These are phyloP conservation scores for Colletotrichum filicis DNA, from an alignment of 2,329 filamentous ascomycete species.

Conservation along the genomic window DNA sequence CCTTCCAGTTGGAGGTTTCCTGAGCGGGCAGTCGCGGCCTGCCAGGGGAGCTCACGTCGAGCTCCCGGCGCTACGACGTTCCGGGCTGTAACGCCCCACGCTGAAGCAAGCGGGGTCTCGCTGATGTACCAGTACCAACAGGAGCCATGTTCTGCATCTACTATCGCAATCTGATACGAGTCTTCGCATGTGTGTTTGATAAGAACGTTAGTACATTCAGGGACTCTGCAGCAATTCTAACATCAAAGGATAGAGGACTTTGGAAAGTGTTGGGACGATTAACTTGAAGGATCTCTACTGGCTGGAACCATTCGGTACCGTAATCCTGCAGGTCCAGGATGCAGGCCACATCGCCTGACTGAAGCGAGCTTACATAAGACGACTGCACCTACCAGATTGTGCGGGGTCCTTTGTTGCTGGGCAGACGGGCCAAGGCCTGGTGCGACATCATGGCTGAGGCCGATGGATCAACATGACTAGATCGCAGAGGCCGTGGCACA, in stretches of 20 bases:
- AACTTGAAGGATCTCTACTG: not conserved
- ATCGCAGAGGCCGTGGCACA: not conserved
- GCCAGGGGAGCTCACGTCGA: not conserved
- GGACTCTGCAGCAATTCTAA: not conserved
- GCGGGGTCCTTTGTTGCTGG: constrained; percentile 27
- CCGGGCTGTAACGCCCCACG: constrained; percentile 6
- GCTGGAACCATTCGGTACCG: not conserved
- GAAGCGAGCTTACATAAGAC: constrained; percentile 16
- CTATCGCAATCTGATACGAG: not conserved
- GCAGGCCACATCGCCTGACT: constrained; percentile 19
- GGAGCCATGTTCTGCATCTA: not conserved
- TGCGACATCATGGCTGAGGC: not conserved
- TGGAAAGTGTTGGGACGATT: not conserved
- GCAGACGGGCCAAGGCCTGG: constrained; percentile 3
- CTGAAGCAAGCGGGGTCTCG: constrained; percentile 19
- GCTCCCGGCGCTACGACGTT: constrained; percentile 25
- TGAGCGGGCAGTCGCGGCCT: not conserved
- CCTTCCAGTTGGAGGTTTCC: constrained; percentile 5
- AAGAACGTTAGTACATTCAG: accelerated
- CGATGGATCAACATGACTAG: not conserved
- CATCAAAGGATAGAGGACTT: not conserved
- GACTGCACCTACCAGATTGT: not conserved
- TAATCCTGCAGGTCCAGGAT: constrained; percentile 9
- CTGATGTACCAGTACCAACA: not conserved
- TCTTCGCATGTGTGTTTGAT: not conserved